These are phyloP conservation scores for Brassica hybrid DNA, from an alignment of 441 rosid genomes.

Conservation along the genomic window DNA sequence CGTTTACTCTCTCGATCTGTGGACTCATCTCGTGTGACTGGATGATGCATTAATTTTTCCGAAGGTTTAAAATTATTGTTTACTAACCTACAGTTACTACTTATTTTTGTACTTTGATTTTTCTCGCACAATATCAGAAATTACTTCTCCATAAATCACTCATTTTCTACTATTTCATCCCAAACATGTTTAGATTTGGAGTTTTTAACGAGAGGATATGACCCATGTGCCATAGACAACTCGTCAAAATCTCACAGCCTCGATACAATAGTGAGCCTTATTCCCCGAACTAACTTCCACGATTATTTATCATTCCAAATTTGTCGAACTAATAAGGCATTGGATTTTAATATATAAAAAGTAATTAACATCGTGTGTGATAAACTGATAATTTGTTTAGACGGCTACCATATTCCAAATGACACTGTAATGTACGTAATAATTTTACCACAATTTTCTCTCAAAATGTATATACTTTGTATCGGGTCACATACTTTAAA, in stretches of 20 bases:
- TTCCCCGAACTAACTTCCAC: conserved; percentile 27
- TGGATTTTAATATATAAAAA: neutral
- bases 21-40: no score
- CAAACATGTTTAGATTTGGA: no score
- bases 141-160: no score
- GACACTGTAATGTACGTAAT: conserved; percentile 32
- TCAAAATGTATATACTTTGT: conserved; percentile 40
- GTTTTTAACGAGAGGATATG: no score
- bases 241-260: conserved; percentile 36
- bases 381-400: conserved; percentile 27
- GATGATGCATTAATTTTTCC: no score
- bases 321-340: neutral
- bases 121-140: no score
- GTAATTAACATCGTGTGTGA: neutral
- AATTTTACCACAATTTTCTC: conserved; percentile 6
- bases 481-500: conserved; percentile 32
- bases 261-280: conserved; percentile 17
- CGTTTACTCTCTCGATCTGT: no score
- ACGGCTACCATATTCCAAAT: conserved; percentile 30
- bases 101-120: no score
- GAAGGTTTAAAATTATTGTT: no score
- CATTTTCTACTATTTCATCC: no score
- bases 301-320: neutral
- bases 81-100: no score
- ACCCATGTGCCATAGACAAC: conserved; percentile 44